Evolutionary conservation across 2,329 filamentous ascomycete species (phyloP), one percentile per base, ranked within the genome.

Genomic region (Penicillium decumbens): DNA sequence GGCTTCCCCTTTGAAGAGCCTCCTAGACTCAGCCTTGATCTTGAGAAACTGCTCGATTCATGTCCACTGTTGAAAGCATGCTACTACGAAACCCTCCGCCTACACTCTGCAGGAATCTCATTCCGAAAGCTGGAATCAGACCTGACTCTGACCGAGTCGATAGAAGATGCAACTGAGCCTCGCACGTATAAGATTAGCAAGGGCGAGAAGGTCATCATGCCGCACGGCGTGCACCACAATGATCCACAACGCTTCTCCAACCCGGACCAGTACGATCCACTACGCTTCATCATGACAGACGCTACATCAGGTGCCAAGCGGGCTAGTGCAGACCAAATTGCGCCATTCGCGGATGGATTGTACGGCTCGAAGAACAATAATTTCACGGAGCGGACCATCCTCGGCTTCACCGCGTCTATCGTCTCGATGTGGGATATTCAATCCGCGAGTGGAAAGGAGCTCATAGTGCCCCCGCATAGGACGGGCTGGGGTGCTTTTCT

Each of bases 401-500:
- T 83, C 38, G 65, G 75, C 23, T 75, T 80, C 39, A 72, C 74
- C 1, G 79, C 79, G 13, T 73, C 75, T 1, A 72, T 83, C 20
- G 59, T 83, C 18, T 68, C 73, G 5, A 71, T 80, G 58, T 84
- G 80, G 79, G 77, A 83, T 38, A 75, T 83, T 49, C 68, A 77
- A 46, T 72, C 77, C 0, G 71, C 67, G 0, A 65, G 64, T 41
- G 71, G 72, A 13, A 67, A 66, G 6, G 67, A 65, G 0, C 81
- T 80, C 75, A 69, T 69, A 15, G 69, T 83, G 38, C 82, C 82
- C 0, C 68, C 65, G 35, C 72, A 74, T 60, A 71, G 62, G 58
- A 74, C 71, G 54, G 76, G 75, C 5, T 75, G 72, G 45, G 75
- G 73, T 2, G 72, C 80, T 12, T 77, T 75, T 57, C 68, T 74